Evolutionary conservation across 495 filamentous ascomycete species (phyloP).

Genomic region (Talaromyces adpressus): DNA sequence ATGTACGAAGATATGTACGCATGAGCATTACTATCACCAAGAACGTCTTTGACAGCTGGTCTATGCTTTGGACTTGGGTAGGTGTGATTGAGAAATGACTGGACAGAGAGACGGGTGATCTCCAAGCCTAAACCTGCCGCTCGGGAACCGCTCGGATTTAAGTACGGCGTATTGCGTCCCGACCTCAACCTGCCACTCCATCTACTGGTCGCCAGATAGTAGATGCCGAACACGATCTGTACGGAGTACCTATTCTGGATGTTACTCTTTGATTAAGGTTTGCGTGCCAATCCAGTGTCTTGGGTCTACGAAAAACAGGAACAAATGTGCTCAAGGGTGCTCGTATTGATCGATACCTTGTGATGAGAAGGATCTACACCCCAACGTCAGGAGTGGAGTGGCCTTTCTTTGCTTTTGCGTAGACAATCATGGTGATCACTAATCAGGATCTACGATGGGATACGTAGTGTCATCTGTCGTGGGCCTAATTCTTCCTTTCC

Average conservation of each 20-base stretch:
- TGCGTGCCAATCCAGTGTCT: background rate
- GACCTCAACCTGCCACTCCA: background rate
- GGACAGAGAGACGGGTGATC: background rate
- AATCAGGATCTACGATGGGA: background rate
- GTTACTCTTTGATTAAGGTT: background rate
- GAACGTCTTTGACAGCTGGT: background rate
- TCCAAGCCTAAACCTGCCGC: background rate
- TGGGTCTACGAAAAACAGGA: background rate
- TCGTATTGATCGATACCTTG: background rate
- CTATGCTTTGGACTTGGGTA: background rate
- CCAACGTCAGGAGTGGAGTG: background rate
- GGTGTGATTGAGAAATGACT: background rate
- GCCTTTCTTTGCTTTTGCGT: background rate
- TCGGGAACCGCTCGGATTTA: background rate
- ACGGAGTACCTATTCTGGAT: background rate
- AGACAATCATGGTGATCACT: background rate
- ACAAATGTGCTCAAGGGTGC: background rate
- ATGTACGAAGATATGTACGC: background rate
- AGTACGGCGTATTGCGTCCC: background rate
- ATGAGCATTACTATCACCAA: background rate
- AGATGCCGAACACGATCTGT: background rate
- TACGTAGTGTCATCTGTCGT: background rate
- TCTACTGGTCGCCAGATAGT: background rate
- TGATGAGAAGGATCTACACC: background rate
- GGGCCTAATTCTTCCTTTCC: background rate